Percentiles rank a stretch among this genome's conserved stretches.
phyloP scores from a whole-genome alignment of 1,284 basidiomycete genomes.

The Cryptococcus depauperatus region DNA sequence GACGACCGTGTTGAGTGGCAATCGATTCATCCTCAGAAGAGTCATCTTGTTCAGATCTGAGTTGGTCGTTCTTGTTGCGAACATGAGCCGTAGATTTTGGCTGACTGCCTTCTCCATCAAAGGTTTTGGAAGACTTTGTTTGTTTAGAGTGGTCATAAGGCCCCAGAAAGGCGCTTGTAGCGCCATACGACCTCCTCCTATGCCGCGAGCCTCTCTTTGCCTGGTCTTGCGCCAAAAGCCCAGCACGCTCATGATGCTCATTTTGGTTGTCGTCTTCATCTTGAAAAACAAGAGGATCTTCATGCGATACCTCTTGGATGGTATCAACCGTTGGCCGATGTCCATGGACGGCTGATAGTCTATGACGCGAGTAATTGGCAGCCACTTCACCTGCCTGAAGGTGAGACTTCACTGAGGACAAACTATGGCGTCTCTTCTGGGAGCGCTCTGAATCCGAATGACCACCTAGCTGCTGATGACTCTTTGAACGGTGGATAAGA shows the following conservation, averaged over 20 bases:
- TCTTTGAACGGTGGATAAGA: conserved; percentile 36
- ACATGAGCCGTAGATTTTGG: conserved; percentile 31
- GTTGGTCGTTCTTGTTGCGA: conserved; percentile 9
- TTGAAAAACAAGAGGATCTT: conserved; percentile 26
- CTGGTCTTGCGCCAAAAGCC: conserved; percentile 10
- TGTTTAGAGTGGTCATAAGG: neutral
- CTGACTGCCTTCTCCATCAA: conserved; percentile 20
- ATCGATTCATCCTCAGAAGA: conserved; percentile 2
- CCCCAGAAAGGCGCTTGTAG: conserved; percentile 19
- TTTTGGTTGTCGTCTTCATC: conserved; percentile 22
- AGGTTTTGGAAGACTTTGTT: conserved; percentile 1
- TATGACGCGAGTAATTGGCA: neutral
- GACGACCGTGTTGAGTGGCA: conserved; percentile 6
- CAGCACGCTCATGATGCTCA: conserved; percentile 7
- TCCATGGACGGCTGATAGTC: neutral
- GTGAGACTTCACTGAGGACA: too few species aligned
- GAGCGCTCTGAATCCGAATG: too few species aligned
- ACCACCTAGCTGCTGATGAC: conserved; percentile 27
- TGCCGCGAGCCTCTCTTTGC: conserved; percentile 6
- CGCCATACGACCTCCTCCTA: conserved; percentile 17
- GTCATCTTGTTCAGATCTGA: conserved; percentile 1
- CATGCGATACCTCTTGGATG: conserved; percentile 26
- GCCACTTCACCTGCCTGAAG: neutral
- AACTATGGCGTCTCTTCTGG: too few species aligned
- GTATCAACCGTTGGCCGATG: conserved; percentile 18